Percentiles rank a stretch among this genome's conserved stretches.
Conservation (phyloP, 495 filamentous ascomycete species). For the Articulospora tetracladia region DNA sequence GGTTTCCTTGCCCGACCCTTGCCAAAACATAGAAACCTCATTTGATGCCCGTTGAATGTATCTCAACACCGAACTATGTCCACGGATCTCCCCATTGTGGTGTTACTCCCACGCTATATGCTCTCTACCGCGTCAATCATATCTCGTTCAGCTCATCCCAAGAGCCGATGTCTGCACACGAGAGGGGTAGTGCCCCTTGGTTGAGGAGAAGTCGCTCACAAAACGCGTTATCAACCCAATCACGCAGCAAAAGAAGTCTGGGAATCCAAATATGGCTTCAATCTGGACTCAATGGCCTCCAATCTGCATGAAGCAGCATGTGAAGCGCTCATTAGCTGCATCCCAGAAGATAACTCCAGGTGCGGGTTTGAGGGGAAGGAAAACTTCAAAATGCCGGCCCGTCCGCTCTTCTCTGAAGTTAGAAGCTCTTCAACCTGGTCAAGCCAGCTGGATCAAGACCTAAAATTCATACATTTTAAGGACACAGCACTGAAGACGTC, state of each 20-base stretch:
- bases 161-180: background rate
- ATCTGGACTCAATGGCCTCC: too few species aligned
- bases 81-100: background rate
- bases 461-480: too few species aligned
- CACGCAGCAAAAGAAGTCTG: slow-evolving; percentile 1
- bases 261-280: slow-evolving; percentile 8
- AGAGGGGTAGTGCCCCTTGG: slow-evolving; percentile 6
- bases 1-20: too few species aligned
- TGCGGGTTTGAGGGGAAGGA: too few species aligned
- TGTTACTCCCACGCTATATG: background rate
- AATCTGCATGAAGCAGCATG: too few species aligned
- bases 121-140: slow-evolving; percentile 6
- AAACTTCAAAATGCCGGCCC: background rate
- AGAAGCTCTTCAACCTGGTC: too few species aligned
- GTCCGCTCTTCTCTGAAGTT: too few species aligned
- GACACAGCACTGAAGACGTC: background rate
- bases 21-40: background rate
- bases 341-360: too few species aligned
- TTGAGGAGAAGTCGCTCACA: background rate
- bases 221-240: background rate
- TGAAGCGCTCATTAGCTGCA: too few species aligned
- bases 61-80: slow-evolving; percentile 14
- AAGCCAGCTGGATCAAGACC: too few species aligned
- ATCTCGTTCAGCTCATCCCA: background rate
- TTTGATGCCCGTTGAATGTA: slow-evolving; percentile 8